Conservation (phyloP, 139 green algal genomes). For the Yamagishiella unicocca region DNA sequence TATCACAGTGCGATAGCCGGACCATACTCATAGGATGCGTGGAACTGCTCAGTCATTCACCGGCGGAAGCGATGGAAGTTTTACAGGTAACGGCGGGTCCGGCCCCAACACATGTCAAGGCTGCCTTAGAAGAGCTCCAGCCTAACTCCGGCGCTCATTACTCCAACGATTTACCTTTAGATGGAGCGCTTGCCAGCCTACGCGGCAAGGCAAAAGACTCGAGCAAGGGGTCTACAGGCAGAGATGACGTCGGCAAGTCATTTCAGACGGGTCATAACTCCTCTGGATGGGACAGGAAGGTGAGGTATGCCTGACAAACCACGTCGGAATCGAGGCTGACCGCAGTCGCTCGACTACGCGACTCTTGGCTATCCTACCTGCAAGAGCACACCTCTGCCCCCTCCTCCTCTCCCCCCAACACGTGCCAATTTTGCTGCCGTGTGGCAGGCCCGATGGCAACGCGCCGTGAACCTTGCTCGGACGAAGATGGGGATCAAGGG, state of each 20-base stretch:
- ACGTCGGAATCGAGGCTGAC: too few species aligned
- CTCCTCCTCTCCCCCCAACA: too few species aligned
- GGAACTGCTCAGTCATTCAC: neutral
- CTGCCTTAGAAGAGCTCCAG: too few species aligned
- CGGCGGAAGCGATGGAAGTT: constrained; percentile 1
- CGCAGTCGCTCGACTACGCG: too few species aligned
- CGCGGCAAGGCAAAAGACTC: neutral
- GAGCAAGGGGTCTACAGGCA: neutral
- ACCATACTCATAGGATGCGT: neutral
- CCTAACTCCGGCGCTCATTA: too few species aligned
- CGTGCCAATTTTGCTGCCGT: too few species aligned
- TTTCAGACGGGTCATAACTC: neutral
- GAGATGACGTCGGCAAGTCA: constrained; percentile 1
- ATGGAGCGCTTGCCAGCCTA: neutral
- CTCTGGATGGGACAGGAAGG: constrained; percentile 35
- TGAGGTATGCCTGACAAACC: neutral
- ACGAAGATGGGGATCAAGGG: constrained; percentile 24
- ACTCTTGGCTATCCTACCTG: too few species aligned
- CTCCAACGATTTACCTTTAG: neutral
- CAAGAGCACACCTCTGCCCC: too few species aligned
- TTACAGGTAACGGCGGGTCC: constrained; percentile 15
- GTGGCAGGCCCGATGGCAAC: constrained; percentile 26
- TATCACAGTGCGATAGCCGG: too few species aligned
- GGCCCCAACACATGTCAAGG: neutral
- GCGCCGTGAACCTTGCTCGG: neutral